phyloP scores from a whole-genome alignment of 352 stramenopile species.

The Pythium dissotocum region DNA sequence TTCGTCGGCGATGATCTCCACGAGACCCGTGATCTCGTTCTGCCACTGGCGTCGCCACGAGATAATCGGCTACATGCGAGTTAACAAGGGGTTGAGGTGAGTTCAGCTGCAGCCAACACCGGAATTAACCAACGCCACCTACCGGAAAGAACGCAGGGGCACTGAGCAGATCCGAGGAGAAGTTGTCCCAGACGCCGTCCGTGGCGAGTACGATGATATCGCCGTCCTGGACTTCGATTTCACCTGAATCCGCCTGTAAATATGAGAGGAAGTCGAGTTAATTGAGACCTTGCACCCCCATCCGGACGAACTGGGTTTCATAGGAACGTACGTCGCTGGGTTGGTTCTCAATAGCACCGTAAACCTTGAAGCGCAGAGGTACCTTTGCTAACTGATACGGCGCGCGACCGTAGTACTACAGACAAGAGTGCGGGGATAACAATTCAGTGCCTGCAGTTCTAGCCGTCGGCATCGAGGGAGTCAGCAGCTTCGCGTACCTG shows the following conservation, averaged over 20 bases:
- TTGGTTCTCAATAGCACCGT: constrained; percentile 79
- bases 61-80: constrained; percentile 44
- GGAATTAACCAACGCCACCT: no score
- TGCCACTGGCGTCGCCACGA: constrained; percentile 70
- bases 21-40: constrained; percentile 53
- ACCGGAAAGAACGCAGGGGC: constrained; percentile 59
- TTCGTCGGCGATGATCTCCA: constrained; percentile 54
- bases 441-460: no score
- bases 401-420: constrained; percentile 65
- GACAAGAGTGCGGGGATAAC: background rate
- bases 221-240: constrained; percentile 70
- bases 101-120: no score
- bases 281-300: no score
- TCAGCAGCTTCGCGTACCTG: no score
- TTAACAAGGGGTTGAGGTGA: no score
- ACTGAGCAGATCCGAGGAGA: constrained; percentile 52
- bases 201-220: constrained; percentile 81
- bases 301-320: no score
- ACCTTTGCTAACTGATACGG: constrained; percentile 83
- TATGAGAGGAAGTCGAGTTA: no score
- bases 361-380: constrained; percentile 65
- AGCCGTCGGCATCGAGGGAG: no score
- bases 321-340: constrained; percentile 69
- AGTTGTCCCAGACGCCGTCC: constrained; percentile 85
- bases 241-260: constrained; percentile 63